Percentiles rank a stretch among this genome's conserved stretches.
Evolutionary conservation across 2,329 filamentous ascomycete species (phyloP).

Genomic region (Sporothrix brunneoviolacea): DNA sequence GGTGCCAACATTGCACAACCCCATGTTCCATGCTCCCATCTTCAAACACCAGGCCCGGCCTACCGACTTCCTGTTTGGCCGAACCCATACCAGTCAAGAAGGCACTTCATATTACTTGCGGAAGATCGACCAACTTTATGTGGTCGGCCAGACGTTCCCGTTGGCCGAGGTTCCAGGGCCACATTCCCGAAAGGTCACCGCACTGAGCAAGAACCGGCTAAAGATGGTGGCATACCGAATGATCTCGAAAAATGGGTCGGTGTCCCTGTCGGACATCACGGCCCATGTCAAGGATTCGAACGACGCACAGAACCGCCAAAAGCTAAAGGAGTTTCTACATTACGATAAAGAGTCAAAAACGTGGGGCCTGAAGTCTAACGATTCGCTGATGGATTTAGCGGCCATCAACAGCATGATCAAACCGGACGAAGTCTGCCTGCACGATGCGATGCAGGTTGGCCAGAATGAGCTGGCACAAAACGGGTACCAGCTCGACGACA

Average conservation of each 20-base stretch:
- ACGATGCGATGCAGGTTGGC: slow-evolving; percentile 96
- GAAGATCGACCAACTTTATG: slow-evolving; percentile 83
- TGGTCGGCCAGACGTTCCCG: slow-evolving; percentile 89
- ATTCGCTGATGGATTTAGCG: slow-evolving; percentile 72
- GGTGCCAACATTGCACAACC: slow-evolving; percentile 85
- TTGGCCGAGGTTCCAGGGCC: slow-evolving; percentile 88
- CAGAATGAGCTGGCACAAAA: slow-evolving; percentile 86
- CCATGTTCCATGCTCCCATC: slow-evolving; percentile 90
- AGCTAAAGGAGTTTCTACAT: slow-evolving; percentile 91
- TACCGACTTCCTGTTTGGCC: slow-evolving; percentile 81
- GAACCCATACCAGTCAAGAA: slow-evolving; percentile 70
- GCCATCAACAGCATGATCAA: slow-evolving; percentile 82
- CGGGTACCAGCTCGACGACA: slow-evolving; percentile 64
- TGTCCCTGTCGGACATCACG: slow-evolving; percentile 78
- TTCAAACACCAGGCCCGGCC: slow-evolving; percentile 75
- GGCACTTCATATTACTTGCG: slow-evolving; percentile 77
- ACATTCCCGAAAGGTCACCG: slow-evolving; percentile 90
- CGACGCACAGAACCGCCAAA: slow-evolving; percentile 91
- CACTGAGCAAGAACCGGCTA: slow-evolving; percentile 91
- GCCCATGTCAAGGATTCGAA: slow-evolving; percentile 88
- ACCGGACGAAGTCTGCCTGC: slow-evolving; percentile 87
- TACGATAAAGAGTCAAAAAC: slow-evolving; percentile 85
- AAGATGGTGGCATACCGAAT: slow-evolving; percentile 94
- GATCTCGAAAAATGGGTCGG: slow-evolving; percentile 66
- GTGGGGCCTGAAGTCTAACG: slow-evolving; percentile 70